Base-by-base conservation (phyloP, 345 rosid species). In the Viola odorata region DNA sequence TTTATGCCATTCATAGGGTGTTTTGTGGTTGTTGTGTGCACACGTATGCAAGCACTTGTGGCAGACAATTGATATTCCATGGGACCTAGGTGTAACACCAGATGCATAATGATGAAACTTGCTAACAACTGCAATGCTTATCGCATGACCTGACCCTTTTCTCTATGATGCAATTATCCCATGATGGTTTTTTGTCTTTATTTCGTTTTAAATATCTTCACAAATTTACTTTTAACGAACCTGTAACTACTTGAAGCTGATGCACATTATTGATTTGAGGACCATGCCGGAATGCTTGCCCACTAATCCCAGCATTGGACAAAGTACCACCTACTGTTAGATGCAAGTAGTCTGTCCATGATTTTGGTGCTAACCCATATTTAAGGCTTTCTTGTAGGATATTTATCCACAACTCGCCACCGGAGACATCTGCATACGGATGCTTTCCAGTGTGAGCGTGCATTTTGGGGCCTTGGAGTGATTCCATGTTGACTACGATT, bases 291-390 rank as follows among this genome's bases (percentile, higher is more conserved):
- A 72, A 72, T 36, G 76, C 67, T 68, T 72, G 76, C 37, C 76
- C 76, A 8, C 76, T 72, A 53, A 72, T 37, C 56, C 76, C 76
- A 15, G 68, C 76, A 58, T 72, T 72, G 50, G 76, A 72, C 71
- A 72, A 53, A 36, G 76, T 72, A 17, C 76, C 76, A 8, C 76
- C 76, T 14, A 72, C 68, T 32, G 71, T 67, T 53, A 72, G 44
- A 54, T 72, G 64, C 36, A 72, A 45, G 64, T 72, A 72, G 63
- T 72, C 76, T 45, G 76, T 72, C 76, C 76, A 72, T 14, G 76
- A 72, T 45, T 61, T 62, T 40, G 76, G 76, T 47, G 76, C 65
- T 47, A 72, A 45, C 8, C 72, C 76, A 16, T 72, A 41, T 37
- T 67, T 52, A 15, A 72, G 64, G 65, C 60, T 56, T 32, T 66